phyloP scores from a whole-genome alignment of 2,329 filamentous ascomycete species.

The Xylaria hypoxylon region DNA sequence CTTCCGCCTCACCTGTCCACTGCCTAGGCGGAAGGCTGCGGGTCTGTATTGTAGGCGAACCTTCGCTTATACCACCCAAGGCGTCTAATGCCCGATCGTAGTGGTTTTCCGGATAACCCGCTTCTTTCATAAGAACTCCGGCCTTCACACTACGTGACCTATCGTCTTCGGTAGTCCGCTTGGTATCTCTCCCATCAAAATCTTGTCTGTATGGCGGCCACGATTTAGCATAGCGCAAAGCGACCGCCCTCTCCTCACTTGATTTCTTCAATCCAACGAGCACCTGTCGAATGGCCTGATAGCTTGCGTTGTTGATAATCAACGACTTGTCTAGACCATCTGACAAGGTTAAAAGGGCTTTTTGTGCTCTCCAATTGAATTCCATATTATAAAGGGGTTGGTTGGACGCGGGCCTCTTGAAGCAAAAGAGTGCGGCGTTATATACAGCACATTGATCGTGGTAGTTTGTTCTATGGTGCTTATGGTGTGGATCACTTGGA shows the following conservation, averaged over 20 bases:
- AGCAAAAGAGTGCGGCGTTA: conserved; percentile 55
- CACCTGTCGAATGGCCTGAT: conserved; percentile 65
- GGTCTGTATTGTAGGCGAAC: conserved; percentile 69
- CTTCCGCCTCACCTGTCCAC: conserved; percentile 47
- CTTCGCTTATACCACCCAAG: conserved; percentile 63
- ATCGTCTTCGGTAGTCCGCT: conserved; percentile 62
- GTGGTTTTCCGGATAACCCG: conserved; percentile 63
- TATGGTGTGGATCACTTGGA: conserved; percentile 34
- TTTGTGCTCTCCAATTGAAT: conserved; percentile 70
- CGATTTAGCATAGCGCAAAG: conserved; percentile 60
- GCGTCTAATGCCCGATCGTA: conserved; percentile 63
- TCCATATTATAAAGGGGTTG: conserved; percentile 54
- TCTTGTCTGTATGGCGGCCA: conserved; percentile 72
- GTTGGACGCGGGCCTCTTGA: conserved; percentile 53
- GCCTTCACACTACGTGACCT: conserved; percentile 65
- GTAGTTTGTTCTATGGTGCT: conserved; percentile 40
- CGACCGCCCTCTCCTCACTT: conserved; percentile 60
- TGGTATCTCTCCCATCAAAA: conserved; percentile 70
- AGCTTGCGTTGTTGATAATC: conserved; percentile 63
- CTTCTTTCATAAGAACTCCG: conserved; percentile 65
- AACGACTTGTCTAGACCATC: conserved; percentile 61
- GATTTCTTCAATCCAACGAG: conserved; percentile 66
- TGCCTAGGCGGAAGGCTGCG: conserved; percentile 54
- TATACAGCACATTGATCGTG: conserved; percentile 53
- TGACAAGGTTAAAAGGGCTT: conserved; percentile 64